Percentiles rank a stretch among this genome's conserved stretches.
Conservation (phyloP, 2,329 filamentous ascomycete genomes). For the Ceratocystiopsis sp. region DNA sequence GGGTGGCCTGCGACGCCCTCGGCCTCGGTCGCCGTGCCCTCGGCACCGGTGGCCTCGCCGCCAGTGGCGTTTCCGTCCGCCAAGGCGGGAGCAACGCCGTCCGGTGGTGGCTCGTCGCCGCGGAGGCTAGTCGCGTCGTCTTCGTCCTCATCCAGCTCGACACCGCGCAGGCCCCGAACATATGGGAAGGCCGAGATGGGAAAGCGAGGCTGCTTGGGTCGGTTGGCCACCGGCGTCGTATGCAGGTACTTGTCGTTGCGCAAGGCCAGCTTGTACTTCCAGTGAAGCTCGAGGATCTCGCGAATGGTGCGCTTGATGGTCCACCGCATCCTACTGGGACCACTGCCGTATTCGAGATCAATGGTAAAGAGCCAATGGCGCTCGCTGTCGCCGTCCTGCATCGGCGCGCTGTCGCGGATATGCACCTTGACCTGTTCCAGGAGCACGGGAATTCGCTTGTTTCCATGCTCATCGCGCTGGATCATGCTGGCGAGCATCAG, state of each 20-base stretch:
- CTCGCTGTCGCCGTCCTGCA: constrained; percentile 44
- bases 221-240: constrained; percentile 45
- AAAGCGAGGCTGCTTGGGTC: constrained; percentile 75
- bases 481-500: constrained; percentile 96
- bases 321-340: constrained; percentile 93
- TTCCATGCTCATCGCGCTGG: constrained; percentile 88
- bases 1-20: constrained; percentile 28
- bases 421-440: constrained; percentile 85
- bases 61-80: constrained; percentile 18
- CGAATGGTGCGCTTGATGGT: constrained; percentile 70
- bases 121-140: constrained; percentile 31
- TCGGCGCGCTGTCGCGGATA: constrained; percentile 61
- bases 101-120: constrained; percentile 16
- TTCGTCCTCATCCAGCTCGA: constrained; percentile 57
- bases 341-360: constrained; percentile 89
- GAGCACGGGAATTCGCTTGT: constrained; percentile 85
- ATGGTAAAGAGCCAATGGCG: constrained; percentile 80
- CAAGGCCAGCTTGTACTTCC: constrained; percentile 79
- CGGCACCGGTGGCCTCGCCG: constrained; percentile 35
- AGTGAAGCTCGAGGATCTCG: constrained; percentile 84
- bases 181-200: constrained; percentile 83
- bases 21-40: constrained; percentile 52
- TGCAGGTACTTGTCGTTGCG: constrained; percentile 71
- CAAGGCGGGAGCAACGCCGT: too few relatives aligned
- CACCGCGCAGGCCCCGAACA: constrained; percentile 59